Conservation (phyloP, 148 eudicot species). For the Nyssa sinensis region DNA sequence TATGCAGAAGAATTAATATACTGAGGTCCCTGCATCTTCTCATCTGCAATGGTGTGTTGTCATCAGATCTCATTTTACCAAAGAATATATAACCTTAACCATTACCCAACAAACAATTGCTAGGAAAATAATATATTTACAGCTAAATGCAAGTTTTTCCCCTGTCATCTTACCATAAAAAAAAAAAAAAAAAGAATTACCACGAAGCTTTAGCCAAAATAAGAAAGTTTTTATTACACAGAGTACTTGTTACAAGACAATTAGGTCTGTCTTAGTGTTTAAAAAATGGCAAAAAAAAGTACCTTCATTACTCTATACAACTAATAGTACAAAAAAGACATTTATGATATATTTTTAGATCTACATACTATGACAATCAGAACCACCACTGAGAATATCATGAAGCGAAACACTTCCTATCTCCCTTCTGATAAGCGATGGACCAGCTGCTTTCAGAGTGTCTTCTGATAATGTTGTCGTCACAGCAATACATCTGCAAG, state of each 20-base stretch:
- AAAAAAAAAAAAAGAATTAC: neutral
- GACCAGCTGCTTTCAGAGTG: constrained; percentile 61
- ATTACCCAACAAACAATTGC: constrained; percentile 12
- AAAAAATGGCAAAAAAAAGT: constrained; percentile 11
- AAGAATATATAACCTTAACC: constrained; percentile 16
- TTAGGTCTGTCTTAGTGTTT: constrained; percentile 14
- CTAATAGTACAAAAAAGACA: constrained; percentile 20
- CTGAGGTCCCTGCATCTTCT: constrained; percentile 58
- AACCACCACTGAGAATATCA: constrained; percentile 90
- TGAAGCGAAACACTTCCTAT: constrained; percentile 78
- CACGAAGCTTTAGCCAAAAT: neutral
- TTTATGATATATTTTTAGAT: constrained; percentile 29
- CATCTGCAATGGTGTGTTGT: constrained; percentile 73
- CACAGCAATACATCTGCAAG: constrained; percentile 93
- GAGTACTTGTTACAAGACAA: constrained; percentile 29
- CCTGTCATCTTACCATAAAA: constrained; percentile 1
- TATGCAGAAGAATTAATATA: constrained; percentile 32
- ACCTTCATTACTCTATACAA: constrained; percentile 9
- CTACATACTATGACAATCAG: constrained; percentile 80
- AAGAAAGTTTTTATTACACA: constrained; percentile 18
- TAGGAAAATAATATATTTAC: constrained; percentile 9
- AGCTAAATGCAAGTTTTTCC: neutral
- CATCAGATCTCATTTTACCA: constrained; percentile 33
- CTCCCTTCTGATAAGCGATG: constrained; percentile 77
- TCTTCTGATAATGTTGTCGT: constrained; percentile 89